A percentile compares a stretch with the other conserved stretches of the same genome.
phyloP scores from a whole-genome alignment of 1,139 yeast genomes.

The Ogataea hybrid region DNA sequence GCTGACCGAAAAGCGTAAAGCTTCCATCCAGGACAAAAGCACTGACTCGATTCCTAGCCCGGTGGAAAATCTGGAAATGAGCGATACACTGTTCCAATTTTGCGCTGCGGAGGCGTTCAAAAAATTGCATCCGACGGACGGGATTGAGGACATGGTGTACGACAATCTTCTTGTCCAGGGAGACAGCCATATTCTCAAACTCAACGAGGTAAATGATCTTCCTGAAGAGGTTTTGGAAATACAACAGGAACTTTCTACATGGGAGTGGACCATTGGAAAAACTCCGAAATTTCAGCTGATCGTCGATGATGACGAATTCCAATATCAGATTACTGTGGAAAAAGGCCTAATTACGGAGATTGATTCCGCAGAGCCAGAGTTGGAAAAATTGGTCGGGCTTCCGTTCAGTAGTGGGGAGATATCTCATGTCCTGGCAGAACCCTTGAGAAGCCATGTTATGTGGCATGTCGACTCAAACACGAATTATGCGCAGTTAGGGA shows the following conservation, averaged over 20 bases:
- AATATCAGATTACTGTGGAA: constrained; percentile 20
- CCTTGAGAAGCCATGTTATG: constrained; percentile 14
- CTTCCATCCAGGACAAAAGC: constrained; percentile 51
- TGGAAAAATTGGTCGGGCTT: constrained; percentile 9
- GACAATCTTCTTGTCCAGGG: constrained; percentile 17
- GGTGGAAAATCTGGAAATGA: constrained; percentile 61
- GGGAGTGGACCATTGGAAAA: constrained; percentile 74
- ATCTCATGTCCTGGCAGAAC: constrained; percentile 10
- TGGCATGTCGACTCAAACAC: constrained; percentile 29
- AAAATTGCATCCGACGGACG: constrained; percentile 33
- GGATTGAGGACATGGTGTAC: constrained; percentile 16
- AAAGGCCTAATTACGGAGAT: constrained; percentile 22
- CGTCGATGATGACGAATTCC: constrained; percentile 11
- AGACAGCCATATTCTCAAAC: constrained; percentile 20
- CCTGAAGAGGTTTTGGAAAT: constrained; percentile 46
- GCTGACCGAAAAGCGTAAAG: constrained; percentile 18
- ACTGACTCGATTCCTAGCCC: constrained; percentile 78
- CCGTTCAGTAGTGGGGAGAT: constrained; percentile 18
- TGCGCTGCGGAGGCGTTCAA: constrained; percentile 47
- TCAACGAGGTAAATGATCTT: constrained; percentile 34
- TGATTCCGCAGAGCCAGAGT: constrained; percentile 13
- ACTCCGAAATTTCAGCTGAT: constrained; percentile 49
- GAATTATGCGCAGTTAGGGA: constrained; percentile 21
- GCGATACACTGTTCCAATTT: constrained; percentile 45
- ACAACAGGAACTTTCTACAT: constrained; percentile 45